phyloP scores from a whole-genome alignment of 1,284 basidiomycete species.

The Paramarasmius palmivorus region DNA sequence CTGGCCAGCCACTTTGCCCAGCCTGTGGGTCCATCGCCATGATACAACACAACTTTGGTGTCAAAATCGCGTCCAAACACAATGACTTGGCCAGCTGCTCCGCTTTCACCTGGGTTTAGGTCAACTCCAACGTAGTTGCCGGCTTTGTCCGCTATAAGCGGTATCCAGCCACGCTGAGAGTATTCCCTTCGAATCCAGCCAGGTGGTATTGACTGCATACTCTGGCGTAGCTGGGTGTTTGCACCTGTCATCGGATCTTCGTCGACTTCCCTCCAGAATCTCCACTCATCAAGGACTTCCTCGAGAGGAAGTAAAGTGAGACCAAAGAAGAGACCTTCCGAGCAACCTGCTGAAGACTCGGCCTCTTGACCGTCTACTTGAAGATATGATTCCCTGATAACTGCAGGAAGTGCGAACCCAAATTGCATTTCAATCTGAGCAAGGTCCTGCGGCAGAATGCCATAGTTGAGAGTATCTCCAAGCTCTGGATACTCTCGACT shows the following conservation, averaged over 20 bases:
- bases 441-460: conserved; percentile 75
- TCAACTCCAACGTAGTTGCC: conserved; percentile 98
- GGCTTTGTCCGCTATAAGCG: conserved; percentile 88
- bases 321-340: conserved; percentile 90
- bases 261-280: conserved; percentile 92
- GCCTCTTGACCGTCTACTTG: conserved; percentile 86
- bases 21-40: conserved; percentile 86
- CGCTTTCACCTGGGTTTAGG: conserved; percentile 81
- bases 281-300: conserved; percentile 90
- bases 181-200: conserved; percentile 92
- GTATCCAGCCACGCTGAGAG: conserved; percentile 95
- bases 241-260: conserved; percentile 79
- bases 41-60: conserved; percentile 93
- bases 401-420: conserved; percentile 75
- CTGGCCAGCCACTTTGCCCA: conserved; percentile 96
- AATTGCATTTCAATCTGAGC: conserved; percentile 80
- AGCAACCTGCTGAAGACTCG: conserved; percentile 79
- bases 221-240: conserved; percentile 66
- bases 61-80: conserved; percentile 98
- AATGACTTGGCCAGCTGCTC: conserved; percentile 90
- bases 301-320: conserved; percentile 84
- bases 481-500: conserved; percentile 85
- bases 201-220: conserved; percentile 89
- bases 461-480: conserved; percentile 88
- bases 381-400: conserved; percentile 84